Conservation (phyloP, 306 rosid species). For the Bauhinia variegata region DNA sequence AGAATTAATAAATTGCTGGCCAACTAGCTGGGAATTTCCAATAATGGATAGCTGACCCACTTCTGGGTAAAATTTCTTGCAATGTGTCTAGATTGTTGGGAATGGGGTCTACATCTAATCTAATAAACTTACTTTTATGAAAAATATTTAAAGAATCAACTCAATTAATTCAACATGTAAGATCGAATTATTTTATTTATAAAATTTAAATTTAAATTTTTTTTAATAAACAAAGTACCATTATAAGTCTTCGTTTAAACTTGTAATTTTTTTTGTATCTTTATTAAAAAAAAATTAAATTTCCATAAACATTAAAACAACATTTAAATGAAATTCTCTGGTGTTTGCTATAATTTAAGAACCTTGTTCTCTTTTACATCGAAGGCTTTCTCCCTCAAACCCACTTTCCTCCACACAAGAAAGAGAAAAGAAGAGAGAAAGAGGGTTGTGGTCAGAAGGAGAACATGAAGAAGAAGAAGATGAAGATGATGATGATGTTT, state of each 20-base stretch:
- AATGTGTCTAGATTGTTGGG: constrained; percentile 49
- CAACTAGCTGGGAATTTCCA: constrained; percentile 55
- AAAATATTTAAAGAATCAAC: no score
- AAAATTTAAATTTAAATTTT: no score
- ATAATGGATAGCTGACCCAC: constrained; percentile 56
- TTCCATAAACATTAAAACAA: no score
- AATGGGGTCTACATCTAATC: constrained; percentile 45
- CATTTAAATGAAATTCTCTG: constrained; percentile 13
- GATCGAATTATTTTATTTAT: no score
- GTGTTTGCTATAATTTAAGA: constrained; percentile 45
- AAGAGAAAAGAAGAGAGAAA: not conserved
- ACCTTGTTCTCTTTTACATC: constrained; percentile 32
- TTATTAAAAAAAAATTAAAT: no score
- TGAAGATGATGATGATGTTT: not conserved
- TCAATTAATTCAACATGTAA: no score
- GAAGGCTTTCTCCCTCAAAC: constrained; percentile 38
- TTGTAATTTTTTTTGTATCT: no score
- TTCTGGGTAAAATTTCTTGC: constrained; percentile 48
- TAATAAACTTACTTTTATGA: constrained; percentile 33
- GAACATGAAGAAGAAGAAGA: no score
- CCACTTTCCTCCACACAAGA: constrained; percentile 30
- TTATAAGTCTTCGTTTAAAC: no score
- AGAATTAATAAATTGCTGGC: constrained; percentile 37
- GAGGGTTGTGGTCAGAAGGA: not conserved
- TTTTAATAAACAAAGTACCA: no score